Conservation (phyloP, 371 early-diverging fungal species). For the Parasitella parasitica region DNA sequence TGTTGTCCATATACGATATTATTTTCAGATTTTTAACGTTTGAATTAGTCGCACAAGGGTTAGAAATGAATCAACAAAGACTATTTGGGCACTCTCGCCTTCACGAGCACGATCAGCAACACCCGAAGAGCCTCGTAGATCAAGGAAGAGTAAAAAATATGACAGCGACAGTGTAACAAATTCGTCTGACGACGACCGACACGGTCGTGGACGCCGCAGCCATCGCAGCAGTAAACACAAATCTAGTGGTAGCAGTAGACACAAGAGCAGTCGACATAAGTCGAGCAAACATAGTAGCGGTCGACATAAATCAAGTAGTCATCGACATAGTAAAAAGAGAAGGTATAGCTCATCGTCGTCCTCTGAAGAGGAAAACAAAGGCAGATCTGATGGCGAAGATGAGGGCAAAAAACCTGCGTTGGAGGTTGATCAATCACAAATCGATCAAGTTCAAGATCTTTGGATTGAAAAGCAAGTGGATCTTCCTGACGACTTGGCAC, state of each 20-base stretch:
- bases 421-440: constrained; percentile 36
- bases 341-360: constrained; percentile 6
- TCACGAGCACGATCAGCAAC: constrained; percentile 35
- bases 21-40: background rate
- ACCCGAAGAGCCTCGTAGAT: constrained; percentile 27
- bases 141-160: background rate
- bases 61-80: constrained; percentile 53
- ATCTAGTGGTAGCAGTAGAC: background rate
- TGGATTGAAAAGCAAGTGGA: constrained; percentile 70
- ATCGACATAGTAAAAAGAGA: constrained; percentile 9
- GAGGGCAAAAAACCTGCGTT: background rate
- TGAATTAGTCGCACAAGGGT: constrained; percentile 42
- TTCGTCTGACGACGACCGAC: constrained; percentile 13
- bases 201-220: constrained; percentile 16
- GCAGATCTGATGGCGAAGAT: background rate
- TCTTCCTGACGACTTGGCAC: constrained; percentile 56
- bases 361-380: constrained; percentile 1
- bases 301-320: background rate
- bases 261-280: background rate
- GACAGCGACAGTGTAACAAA: constrained; percentile 13
- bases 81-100: constrained; percentile 76
- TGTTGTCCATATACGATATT: background rate
- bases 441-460: constrained; percentile 51
- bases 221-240: constrained; percentile 12
- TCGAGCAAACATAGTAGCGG: constrained; percentile 18